A percentile compares a stretch with the other conserved stretches of the same genome.
These are phyloP conservation scores for Cercospora zeina DNA, from an alignment of 2,329 filamentous ascomycete species.

Conservation along the genomic window DNA sequence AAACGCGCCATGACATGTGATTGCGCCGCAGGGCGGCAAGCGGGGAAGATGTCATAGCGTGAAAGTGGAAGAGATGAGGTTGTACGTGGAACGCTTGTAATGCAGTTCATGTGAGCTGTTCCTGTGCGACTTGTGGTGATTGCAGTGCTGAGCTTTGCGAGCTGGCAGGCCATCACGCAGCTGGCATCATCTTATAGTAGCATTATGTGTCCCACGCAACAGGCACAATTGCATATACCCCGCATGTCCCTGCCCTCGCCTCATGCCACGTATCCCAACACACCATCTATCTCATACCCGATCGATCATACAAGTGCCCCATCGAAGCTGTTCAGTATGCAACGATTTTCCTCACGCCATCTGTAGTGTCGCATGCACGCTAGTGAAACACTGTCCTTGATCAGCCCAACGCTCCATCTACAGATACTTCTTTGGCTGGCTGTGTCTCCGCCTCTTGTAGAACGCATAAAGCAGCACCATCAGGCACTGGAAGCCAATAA, in stretches of 20 bases:
- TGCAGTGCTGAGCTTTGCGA: neutral
- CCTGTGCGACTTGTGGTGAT: neutral
- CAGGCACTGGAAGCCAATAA: constrained; percentile 73
- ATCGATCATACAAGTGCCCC: constrained; percentile 7
- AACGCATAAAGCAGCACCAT: constrained; percentile 68
- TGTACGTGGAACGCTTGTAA: constrained; percentile 1
- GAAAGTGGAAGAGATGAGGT: neutral
- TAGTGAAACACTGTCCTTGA: constrained; percentile 3
- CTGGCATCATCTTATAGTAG: too few species aligned
- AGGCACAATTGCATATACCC: constrained; percentile 2
- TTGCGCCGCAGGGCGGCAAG: neutral
- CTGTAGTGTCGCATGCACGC: constrained; percentile 10
- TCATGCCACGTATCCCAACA: constrained; percentile 1
- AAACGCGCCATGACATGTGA: constrained; percentile 5
- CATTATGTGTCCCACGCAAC: neutral
- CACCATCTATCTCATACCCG: too few species aligned
- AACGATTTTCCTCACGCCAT: neutral
- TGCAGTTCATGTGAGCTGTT: neutral
- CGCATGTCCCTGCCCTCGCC: neutral
- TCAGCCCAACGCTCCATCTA: constrained; percentile 42
- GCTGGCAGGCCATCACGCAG: neutral
- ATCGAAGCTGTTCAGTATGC: constrained; percentile 7
- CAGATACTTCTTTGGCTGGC: constrained; percentile 88
- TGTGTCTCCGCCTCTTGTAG: constrained; percentile 76
- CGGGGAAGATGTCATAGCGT: neutral